phyloP scores from a whole-genome alignment of 306 rosid species.

The Quercus cerris region DNA sequence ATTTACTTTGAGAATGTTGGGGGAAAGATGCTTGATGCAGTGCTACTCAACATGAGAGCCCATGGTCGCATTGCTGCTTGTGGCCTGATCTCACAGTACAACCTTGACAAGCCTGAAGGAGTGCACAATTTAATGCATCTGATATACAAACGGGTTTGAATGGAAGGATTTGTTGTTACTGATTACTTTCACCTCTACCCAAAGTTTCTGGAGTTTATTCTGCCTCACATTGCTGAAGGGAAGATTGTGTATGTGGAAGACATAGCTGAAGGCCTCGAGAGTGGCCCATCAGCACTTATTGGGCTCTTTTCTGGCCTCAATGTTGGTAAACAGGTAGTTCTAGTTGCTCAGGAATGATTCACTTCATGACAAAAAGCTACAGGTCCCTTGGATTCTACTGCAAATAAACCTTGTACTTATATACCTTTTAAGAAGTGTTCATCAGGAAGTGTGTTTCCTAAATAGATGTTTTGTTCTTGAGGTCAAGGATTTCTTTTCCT shows the following conservation, averaged over 20 bases:
- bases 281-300: constrained; percentile 28
- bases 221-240: constrained; percentile 24
- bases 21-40: background rate
- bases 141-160: background rate
- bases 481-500: too few relatives aligned
- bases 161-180: constrained; percentile 14
- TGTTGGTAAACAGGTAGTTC: constrained; percentile 35
- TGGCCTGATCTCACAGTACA: constrained; percentile 40
- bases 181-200: constrained; percentile 19
- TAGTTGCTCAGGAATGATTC: constrained; percentile 2
- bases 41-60: background rate
- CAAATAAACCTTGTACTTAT: background rate
- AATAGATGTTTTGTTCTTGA: background rate
- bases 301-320: constrained; percentile 34
- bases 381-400: background rate
- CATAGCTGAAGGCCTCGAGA: constrained; percentile 29
- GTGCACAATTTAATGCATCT: constrained; percentile 19
- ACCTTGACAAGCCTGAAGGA: constrained; percentile 30
- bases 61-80: background rate
- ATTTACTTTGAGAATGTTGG: background rate
- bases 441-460: background rate
- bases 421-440: background rate
- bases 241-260: constrained; percentile 30
- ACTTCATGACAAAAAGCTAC: background rate
- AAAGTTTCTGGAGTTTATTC: constrained; percentile 17